phyloP scores from a whole-genome alignment of 352 stramenopile species.

The Pythium coloratum region DNA sequence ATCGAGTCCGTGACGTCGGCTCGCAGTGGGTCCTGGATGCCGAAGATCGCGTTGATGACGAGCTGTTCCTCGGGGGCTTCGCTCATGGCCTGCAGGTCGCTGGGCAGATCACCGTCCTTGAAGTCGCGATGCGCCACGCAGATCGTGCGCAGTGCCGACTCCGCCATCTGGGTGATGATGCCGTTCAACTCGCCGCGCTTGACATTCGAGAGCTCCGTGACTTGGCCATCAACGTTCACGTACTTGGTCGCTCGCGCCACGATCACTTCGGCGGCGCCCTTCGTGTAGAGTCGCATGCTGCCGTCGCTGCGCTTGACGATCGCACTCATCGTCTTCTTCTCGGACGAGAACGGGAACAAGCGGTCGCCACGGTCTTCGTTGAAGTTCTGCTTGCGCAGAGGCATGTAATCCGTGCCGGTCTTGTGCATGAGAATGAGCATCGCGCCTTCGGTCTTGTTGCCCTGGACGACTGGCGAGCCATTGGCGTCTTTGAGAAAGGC shows the following conservation, averaged over 20 bases:
- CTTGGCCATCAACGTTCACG: slow-evolving; percentile 58
- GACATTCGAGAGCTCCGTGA: slow-evolving; percentile 52
- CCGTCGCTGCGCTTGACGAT: slow-evolving; percentile 49
- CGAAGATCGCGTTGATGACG: slow-evolving; percentile 90
- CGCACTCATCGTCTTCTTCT: slow-evolving; percentile 82
- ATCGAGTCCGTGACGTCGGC: slow-evolving; percentile 94
- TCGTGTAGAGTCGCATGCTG: slow-evolving; percentile 53
- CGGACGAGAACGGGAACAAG: slow-evolving; percentile 77
- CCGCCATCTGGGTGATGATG: slow-evolving; percentile 79
- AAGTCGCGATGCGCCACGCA: slow-evolving; percentile 87
- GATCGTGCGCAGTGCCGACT: slow-evolving; percentile 85
- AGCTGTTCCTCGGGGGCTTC: slow-evolving; percentile 76
- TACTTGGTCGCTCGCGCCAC: slow-evolving; percentile 55
- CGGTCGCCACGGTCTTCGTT: slow-evolving; percentile 53
- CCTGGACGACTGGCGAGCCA: slow-evolving; percentile 44
- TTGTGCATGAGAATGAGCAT: slow-evolving; percentile 76
- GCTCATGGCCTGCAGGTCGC: slow-evolving; percentile 53
- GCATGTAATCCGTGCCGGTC: slow-evolving; percentile 54
- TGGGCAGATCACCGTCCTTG: slow-evolving; percentile 40
- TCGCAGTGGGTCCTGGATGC: slow-evolving; percentile 96
- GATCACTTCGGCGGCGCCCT: slow-evolving; percentile 79
- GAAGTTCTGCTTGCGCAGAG: slow-evolving; percentile 56
- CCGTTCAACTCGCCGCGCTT: slow-evolving; percentile 70
- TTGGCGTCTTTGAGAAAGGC: slow-evolving; percentile 65
- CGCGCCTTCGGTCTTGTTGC: slow-evolving; percentile 85